Base-by-base conservation (phyloP, 106 monocot species). In the Acanthochlamys bracteata region DNA sequence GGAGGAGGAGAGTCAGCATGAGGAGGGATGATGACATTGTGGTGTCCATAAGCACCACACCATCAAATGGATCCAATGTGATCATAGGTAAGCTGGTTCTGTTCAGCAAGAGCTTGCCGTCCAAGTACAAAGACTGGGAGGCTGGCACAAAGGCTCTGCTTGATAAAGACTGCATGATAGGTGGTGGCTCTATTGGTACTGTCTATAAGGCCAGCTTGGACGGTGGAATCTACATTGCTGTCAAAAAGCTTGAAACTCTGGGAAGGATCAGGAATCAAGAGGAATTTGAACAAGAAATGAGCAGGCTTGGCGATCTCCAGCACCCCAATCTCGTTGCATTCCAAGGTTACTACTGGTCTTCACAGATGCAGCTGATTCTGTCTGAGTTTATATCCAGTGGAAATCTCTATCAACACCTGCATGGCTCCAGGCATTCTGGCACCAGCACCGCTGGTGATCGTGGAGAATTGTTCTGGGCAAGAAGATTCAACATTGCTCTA, bases 21-120 rank as follows among this genome's bases (percentile, higher is more conserved):
- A 53, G 40, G 12, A 64, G 47, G 20, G 74, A 76, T 39, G 88
- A 85, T 39, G 85, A 79, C 61, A 74, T 83, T 13, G 63, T 80
- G 41, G 76, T 88, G 14, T 88, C 88, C 0, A 88, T 85, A 64
- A 92, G 88, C 79, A 71, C 85, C 76, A 70, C 84, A 0, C 67
- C 72, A 22, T 82, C 87, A 0, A 72, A 69, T 7, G 75, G 73
- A 3, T 71, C 84, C 0, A 78, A 71, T 27, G 67, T 72, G 20
- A 85, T 99, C 57, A 79, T 99, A 6, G 92, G 98, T 42, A 92
- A 99, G 74, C 72, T 99, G 56, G 98, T 99, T 14, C 89, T 99
- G 53, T 99, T 99, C 81, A 84, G 98, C 79, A 99, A 92, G 75
- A 89, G 68, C 57, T 65, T 99, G 40, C 92, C 98, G 0, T 83